phyloP scores from a whole-genome alignment of 768 basidiomycete species.

The Suillus americanus region DNA sequence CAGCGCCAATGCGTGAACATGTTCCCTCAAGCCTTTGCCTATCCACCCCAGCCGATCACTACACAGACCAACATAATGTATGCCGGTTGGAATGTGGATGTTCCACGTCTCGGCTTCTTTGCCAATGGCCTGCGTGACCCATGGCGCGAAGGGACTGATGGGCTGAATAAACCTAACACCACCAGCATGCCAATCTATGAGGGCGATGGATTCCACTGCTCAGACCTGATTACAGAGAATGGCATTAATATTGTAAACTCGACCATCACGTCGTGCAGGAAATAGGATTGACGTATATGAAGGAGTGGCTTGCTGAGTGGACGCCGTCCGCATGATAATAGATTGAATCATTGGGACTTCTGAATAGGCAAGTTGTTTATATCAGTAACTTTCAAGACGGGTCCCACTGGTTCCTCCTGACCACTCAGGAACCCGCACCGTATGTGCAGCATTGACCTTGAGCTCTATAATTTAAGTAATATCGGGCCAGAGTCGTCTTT shows the following conservation, averaged over 20 bases:
- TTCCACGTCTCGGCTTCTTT: slow-evolving; percentile 64
- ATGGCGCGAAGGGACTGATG: slow-evolving; percentile 65
- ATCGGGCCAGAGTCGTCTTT: too few species aligned
- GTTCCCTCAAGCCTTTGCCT: slow-evolving; percentile 61
- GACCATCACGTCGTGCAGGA: slow-evolving; percentile 54
- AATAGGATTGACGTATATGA: slow-evolving; percentile 53
- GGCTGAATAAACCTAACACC: slow-evolving; percentile 45
- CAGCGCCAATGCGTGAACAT: slow-evolving; percentile 68
- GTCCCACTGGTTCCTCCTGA: not conserved
- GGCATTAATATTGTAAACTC: slow-evolving; percentile 48
- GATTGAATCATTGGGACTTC: not conserved
- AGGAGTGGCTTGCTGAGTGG: slow-evolving; percentile 54
- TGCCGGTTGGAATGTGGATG: slow-evolving; percentile 60
- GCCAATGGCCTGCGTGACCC: slow-evolving; percentile 68
- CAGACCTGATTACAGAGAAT: slow-evolving; percentile 48
- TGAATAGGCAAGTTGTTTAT: not conserved
- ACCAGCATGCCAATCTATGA: slow-evolving; percentile 54
- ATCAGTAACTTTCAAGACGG: not conserved
- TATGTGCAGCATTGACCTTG: too few species aligned
- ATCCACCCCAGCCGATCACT: slow-evolving; percentile 43
- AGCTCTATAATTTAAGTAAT: not conserved
- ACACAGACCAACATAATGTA: slow-evolving; percentile 48
- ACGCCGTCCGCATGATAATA: not conserved
- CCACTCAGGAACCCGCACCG: not conserved
- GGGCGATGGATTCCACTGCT: slow-evolving; percentile 67